A percentile compares a stretch with the other conserved stretches of the same genome.
Evolutionary conservation across 306 rosid species (phyloP).

Genomic region (Luffa acutangula): DNA sequence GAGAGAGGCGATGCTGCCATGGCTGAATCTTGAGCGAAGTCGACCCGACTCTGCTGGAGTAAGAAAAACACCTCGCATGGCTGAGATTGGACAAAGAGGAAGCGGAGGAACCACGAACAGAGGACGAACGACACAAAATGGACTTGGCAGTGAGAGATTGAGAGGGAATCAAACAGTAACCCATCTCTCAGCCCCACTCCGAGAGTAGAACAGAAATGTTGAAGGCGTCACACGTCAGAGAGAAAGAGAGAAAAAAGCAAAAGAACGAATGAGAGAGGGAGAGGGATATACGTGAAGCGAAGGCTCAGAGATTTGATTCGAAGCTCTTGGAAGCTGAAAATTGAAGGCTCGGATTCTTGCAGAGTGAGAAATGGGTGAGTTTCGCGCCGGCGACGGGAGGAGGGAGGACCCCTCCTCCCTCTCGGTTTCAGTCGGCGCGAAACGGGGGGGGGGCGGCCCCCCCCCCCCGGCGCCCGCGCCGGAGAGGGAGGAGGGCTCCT

Average conservation of each 20-base stretch:
- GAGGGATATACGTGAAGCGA: background rate
- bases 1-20: slow-evolving; percentile 14
- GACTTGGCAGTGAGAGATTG: slow-evolving; percentile 15
- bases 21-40: slow-evolving; percentile 18
- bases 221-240: background rate
- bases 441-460: too few relatives aligned
- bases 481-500: too few relatives aligned
- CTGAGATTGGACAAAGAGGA: slow-evolving; percentile 14
- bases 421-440: too few relatives aligned
- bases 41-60: slow-evolving; percentile 1
- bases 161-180: slow-evolving; percentile 24
- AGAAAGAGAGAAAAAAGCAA: background rate
- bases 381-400: too few relatives aligned
- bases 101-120: slow-evolving; percentile 4
- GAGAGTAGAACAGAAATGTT: background rate
- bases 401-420: too few relatives aligned
- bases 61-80: slow-evolving; percentile 2
- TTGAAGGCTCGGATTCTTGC: background rate
- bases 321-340: background rate
- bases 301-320: background rate
- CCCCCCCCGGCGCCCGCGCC: too few relatives aligned
- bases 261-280: background rate
- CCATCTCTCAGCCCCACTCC: slow-evolving; percentile 13
- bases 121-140: background rate
- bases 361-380: background rate